phyloP scores from a whole-genome alignment of 2,329 filamentous ascomycete species.

The Salinomyces thailandicus region DNA sequence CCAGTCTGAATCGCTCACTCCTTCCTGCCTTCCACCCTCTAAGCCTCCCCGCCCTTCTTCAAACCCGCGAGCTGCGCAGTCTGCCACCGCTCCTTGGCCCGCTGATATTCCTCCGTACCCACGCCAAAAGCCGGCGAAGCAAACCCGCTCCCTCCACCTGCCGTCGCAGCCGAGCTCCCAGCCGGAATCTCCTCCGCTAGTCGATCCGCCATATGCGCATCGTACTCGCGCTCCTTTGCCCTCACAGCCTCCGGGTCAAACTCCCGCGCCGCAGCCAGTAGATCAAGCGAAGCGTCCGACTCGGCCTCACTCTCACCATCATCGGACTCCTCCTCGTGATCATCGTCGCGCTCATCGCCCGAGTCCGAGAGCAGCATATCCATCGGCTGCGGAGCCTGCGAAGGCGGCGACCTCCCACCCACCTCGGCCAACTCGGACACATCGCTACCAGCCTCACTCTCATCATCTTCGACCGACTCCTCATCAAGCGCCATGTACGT shows the following conservation, averaged over 20 bases:
- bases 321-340: constrained; percentile 17
- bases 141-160: constrained; percentile 39
- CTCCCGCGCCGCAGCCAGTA: constrained; percentile 36
- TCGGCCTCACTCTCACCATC: constrained; percentile 23
- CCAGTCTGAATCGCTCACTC: too few relatives aligned
- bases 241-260: constrained; percentile 33
- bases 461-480: constrained; percentile 26
- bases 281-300: constrained; percentile 32
- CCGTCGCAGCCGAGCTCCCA: constrained; percentile 39
- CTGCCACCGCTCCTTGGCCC: constrained; percentile 3
- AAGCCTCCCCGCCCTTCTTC: not conserved
- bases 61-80: not conserved
- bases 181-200: constrained; percentile 40
- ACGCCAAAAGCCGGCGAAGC: constrained; percentile 27
- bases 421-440: constrained; percentile 14
- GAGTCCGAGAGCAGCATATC: constrained; percentile 13
- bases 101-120: constrained; percentile 4
- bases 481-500: constrained; percentile 32
- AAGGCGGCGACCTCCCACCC: constrained; percentile 15
- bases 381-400: constrained; percentile 24
- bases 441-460: constrained; percentile 27
- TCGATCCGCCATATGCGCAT: constrained; percentile 37
- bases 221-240: constrained; percentile 36
- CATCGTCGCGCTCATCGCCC: constrained; percentile 13
- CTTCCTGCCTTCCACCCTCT: not conserved